Base-by-base conservation (phyloP, 805 yeast genomes). In the Kuraishia capsulata region DNA sequence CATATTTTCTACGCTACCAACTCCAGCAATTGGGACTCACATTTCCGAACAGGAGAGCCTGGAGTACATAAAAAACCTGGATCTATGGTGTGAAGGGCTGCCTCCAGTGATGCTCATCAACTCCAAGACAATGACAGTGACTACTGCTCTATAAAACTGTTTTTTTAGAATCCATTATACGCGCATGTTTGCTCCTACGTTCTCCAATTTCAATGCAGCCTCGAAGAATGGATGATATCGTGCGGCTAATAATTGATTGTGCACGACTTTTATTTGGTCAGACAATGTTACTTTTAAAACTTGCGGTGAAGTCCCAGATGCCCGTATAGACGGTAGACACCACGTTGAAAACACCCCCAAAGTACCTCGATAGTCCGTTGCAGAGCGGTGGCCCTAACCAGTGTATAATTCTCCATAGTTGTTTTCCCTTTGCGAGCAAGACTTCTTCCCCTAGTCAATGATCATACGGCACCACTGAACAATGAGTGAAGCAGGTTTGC, bases 61-160 rank as follows among this genome's bases (percentile, higher is more conserved):
- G 31, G 87, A 83, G 26, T 90, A 88, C 53, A 76, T 84, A 13
- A 76, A 78, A 40, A 80, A 81, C 47, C 64, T 90, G 37, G 82
- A 88, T 35, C 58, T 83, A 4, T 86, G 96, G 92, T 68, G 90
- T 40, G 74, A 77, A 33, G 86, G 74, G 4, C 61, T 92, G 30
- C 96, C 96, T 0, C 96, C 97, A 0, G 70, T 77, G 1, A 54
- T 92, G 54, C 59, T 92, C 44, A 70, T 92, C 39, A 90, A 92
- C 52, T 86, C 97, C 0, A 95, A 87, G 62, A 82, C 95, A 0
- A 88, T 92, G 69, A 92, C 98, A 0, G 98, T 90, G 2, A 90
- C 98, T 0, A 89, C 97, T 4, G 92, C 95, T 25, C 64, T 90
- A 44, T 89, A 62, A 47, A 21, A n/a, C n/a, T 13, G 17, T 16